These are phyloP conservation scores for Talaromyces amestolkiae DNA, from an alignment of 2,329 filamentous ascomycete species.

Conservation along the genomic window DNA sequence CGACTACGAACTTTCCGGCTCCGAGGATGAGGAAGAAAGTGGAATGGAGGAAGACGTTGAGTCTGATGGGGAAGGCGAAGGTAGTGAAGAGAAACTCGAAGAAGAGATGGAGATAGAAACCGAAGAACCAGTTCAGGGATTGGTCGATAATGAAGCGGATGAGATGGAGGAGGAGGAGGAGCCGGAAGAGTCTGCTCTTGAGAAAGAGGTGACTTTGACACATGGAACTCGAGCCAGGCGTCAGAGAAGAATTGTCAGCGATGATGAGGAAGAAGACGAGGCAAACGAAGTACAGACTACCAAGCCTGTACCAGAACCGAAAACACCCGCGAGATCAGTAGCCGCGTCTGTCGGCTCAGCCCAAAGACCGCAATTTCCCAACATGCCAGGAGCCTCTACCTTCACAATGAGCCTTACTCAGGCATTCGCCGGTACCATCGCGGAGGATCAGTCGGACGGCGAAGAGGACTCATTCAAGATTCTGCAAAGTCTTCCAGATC, in stretches of 20 bases:
- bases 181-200: slow-evolving; percentile 29
- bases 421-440: slow-evolving; percentile 88
- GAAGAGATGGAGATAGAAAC: slow-evolving; percentile 22
- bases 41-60: slow-evolving; percentile 38
- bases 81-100: slow-evolving; percentile 21
- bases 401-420: slow-evolving; percentile 72
- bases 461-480: slow-evolving; percentile 53
- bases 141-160: slow-evolving; percentile 34
- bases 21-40: slow-evolving; percentile 44
- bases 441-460: slow-evolving; percentile 52
- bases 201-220: slow-evolving; percentile 44
- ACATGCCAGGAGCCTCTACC: slow-evolving; percentile 53
- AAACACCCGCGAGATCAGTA: slow-evolving; percentile 34
- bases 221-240: slow-evolving; percentile 50
- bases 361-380: slow-evolving; percentile 62
- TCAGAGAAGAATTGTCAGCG: slow-evolving; percentile 60
- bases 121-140: slow-evolving; percentile 32
- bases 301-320: slow-evolving; percentile 24
- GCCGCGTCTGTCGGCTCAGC: slow-evolving; percentile 30
- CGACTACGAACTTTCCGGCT: slow-evolving; percentile 48
- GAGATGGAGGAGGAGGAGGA: slow-evolving; percentile 36
- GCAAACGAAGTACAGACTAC: slow-evolving; percentile 22
- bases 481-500: slow-evolving; percentile 52
- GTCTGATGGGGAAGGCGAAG: slow-evolving; percentile 27
- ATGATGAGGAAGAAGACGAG: slow-evolving; percentile 61